These are phyloP conservation scores for Gamarada debralockiae DNA, from an alignment of 495 filamentous ascomycete genomes.

Conservation along the genomic window DNA sequence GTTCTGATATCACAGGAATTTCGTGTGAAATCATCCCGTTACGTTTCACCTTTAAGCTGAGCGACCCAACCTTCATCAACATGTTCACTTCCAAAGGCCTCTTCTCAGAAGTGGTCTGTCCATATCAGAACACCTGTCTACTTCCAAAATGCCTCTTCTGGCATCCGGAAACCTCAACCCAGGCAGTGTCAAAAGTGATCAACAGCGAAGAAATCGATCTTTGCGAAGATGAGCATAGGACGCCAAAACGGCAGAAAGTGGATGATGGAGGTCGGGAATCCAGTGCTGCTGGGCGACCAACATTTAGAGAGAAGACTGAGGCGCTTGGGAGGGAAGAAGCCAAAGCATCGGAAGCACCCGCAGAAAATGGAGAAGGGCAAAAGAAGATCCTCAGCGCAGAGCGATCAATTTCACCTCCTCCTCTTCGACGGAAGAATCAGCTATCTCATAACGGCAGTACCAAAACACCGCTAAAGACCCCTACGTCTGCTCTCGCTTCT, in stretches of 20 bases:
- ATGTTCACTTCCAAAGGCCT: constrained; percentile 27
- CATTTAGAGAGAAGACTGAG: background rate
- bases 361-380: background rate
- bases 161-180: constrained; percentile 6
- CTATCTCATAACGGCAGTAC: background rate
- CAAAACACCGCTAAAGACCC: background rate
- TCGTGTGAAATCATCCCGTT: too few relatives aligned
- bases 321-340: background rate
- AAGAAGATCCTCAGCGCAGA: constrained; percentile 14
- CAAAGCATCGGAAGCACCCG: background rate
- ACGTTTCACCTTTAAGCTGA: too few relatives aligned
- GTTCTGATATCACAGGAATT: too few relatives aligned
- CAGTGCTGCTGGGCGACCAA: background rate
- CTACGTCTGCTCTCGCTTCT: background rate
- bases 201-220: background rate
- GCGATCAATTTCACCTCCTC: constrained; percentile 40
- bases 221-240: constrained; percentile 4
- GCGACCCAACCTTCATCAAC: too few relatives aligned
- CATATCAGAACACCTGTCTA: constrained; percentile 18
- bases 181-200: background rate
- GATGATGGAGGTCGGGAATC: background rate
- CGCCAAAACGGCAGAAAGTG: constrained; percentile 17
- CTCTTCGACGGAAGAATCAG: constrained; percentile 20
- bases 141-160: constrained; percentile 24
- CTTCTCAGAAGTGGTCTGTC: constrained; percentile 25